Evolutionary conservation across 768 basidiomycete genomes (phyloP).

Genomic region (Termitomyces sp.): DNA sequence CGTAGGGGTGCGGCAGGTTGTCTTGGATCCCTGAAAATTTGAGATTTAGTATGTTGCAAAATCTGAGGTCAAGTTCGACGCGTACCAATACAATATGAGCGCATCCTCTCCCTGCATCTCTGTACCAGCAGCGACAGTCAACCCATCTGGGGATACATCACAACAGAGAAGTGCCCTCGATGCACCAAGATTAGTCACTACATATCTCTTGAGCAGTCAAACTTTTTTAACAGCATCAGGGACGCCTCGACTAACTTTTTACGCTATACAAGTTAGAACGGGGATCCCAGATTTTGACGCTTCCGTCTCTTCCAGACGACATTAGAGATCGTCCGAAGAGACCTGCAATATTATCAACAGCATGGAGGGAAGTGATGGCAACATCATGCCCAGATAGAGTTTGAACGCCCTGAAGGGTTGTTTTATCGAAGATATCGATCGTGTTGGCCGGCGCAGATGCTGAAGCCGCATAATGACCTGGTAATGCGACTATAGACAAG

Average conservation of each 20-base stretch:
- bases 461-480: constrained; percentile 50
- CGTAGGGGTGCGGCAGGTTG: constrained; percentile 64
- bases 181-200: constrained; percentile 46
- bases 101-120: constrained; percentile 80
- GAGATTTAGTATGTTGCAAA: background rate
- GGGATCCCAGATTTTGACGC: constrained; percentile 72
- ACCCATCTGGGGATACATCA: constrained; percentile 65
- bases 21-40: constrained; percentile 70
- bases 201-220: constrained; percentile 33
- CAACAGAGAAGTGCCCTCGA: constrained; percentile 50
- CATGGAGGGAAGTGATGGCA: constrained; percentile 51
- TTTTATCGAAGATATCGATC: constrained; percentile 64
- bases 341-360: constrained; percentile 35
- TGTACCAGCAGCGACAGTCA: constrained; percentile 76
- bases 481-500: constrained; percentile 46
- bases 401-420: constrained; percentile 37
- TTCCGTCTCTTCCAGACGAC: constrained; percentile 67
- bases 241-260: constrained; percentile 44
- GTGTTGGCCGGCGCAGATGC: constrained; percentile 58
- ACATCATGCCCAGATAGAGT: constrained; percentile 52
- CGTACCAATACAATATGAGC: constrained; percentile 76
- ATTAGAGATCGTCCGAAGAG: constrained; percentile 40
- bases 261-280: constrained; percentile 46
- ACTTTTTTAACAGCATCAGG: constrained; percentile 8
- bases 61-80: background rate